Evolutionary conservation across 2,329 filamentous ascomycete genomes (phyloP).

Genomic region (Elsinoe australis): DNA sequence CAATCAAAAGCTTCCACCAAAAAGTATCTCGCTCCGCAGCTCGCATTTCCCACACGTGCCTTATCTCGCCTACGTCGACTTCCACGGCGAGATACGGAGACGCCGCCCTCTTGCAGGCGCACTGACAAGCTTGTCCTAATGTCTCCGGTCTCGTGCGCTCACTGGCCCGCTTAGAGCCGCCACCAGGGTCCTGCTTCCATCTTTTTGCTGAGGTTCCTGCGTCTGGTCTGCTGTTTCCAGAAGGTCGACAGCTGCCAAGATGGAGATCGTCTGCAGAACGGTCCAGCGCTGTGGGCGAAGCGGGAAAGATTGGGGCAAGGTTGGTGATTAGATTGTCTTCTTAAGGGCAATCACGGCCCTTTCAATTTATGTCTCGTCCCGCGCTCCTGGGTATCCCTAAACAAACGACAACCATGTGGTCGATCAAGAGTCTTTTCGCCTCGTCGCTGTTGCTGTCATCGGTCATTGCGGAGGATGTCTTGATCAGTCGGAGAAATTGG

Average conservation of each 20-base stretch:
- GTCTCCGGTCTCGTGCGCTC: background rate
- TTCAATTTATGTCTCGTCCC: background rate
- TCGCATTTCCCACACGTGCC: conserved; percentile 6
- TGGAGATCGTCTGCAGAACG: conserved; percentile 1
- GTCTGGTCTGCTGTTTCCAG: conserved; percentile 3
- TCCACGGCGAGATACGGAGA: conserved; percentile 8
- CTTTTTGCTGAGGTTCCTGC: conserved; percentile 8
- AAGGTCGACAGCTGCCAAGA: conserved; percentile 13
- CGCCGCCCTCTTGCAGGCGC: background rate
- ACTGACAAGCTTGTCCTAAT: conserved; percentile 3
- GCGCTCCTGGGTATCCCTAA: background rate
- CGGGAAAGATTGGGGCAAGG: background rate
- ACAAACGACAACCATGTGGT: background rate
- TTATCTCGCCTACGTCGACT: background rate
- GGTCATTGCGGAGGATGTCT: conserved; percentile 21
- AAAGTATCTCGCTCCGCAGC: no score
- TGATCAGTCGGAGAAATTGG: conserved; percentile 22
- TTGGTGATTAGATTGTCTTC: background rate
- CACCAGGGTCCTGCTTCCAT: conserved; percentile 1
- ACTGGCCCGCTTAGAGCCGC: background rate
- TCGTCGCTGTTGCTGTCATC: conserved; percentile 3
- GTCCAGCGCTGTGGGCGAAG: background rate
- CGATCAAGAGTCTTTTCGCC: conserved; percentile 2
- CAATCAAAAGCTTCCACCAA: background rate
- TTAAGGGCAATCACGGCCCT: conserved; percentile 4